phyloP scores from a whole-genome alignment of 176 grass and related monocot genomes.

The Paspalum vaginatum region DNA sequence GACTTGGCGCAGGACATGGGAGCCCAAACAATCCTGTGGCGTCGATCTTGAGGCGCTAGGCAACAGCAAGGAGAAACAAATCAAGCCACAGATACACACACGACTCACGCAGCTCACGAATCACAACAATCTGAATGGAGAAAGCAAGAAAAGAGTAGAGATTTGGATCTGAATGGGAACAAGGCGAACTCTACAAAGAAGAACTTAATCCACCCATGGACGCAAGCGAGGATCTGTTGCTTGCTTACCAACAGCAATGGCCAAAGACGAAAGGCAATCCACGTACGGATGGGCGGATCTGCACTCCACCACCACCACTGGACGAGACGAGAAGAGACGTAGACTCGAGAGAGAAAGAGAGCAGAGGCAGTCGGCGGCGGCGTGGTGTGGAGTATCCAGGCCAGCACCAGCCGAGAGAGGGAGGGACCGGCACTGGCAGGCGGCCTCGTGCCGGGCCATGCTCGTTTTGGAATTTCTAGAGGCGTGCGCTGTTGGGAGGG shows the following conservation, averaged over 20 bases:
- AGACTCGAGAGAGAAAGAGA: neutral
- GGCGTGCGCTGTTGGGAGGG: neutral
- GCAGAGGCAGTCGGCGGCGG: neutral
- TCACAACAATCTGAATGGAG: neutral
- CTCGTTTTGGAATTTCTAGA: conserved; percentile 34
- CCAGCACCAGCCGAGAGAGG: conserved; percentile 27
- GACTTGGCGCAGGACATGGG: neutral
- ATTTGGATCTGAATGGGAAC: conserved; percentile 31
- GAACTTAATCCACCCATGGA: conserved; percentile 17
- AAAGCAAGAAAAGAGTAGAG: neutral
- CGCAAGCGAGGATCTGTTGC: conserved; percentile 27
- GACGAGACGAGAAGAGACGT: neutral
- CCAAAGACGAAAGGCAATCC: conserved; percentile 15
- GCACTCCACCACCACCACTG: conserved; percentile 23
- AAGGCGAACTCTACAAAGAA: neutral
- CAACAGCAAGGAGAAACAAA: neutral
- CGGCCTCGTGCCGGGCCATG: conserved; percentile 32
- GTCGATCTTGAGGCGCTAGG: conserved; percentile 16
- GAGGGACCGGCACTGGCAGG: conserved; percentile 37
- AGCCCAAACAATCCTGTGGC: neutral
- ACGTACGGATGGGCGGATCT: conserved; percentile 21
- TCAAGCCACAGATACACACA: neutral
- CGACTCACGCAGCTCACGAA: neutral
- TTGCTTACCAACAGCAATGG: conserved; percentile 10
- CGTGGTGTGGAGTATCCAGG: conserved; percentile 19